Percentiles rank a stretch among this genome's conserved stretches.
Conservation (phyloP, 177 flowering plant genomes). For the Vitis hybrid region DNA sequence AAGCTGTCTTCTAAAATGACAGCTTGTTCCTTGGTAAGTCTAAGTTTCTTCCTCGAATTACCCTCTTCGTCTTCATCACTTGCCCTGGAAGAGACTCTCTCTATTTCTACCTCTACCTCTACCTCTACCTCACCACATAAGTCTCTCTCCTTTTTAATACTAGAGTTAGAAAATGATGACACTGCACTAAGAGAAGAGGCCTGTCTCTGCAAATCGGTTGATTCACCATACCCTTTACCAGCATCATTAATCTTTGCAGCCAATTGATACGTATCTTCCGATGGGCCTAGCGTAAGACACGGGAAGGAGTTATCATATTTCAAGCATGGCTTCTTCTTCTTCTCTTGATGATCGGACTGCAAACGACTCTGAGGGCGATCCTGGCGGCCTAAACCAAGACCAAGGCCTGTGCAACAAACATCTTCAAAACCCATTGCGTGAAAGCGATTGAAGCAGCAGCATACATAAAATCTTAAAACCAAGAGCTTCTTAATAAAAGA, state of each 20-base stretch:
- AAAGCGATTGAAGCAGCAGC: not conserved
- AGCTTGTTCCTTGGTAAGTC: conserved; percentile 36
- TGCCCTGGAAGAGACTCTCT: conserved; percentile 15
- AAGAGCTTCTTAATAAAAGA: not conserved
- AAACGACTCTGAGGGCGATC: not conserved
- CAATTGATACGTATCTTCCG: not conserved
- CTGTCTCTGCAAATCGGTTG: conserved; percentile 7
- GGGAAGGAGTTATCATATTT: conserved; percentile 21
- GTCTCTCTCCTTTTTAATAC: conserved; percentile 29
- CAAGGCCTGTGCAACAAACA: conserved; percentile 20
- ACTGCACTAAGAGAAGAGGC: conserved; percentile 20
- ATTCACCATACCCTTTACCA: not conserved
- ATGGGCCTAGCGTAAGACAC: conserved; percentile 19
- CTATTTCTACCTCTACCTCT: conserved; percentile 17
- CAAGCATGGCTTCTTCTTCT: conserved; percentile 10
- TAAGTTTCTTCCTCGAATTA: conserved; percentile 35
- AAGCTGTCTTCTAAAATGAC: conserved; percentile 36
- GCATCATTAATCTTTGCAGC: not conserved
- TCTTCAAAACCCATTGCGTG: conserved; percentile 17
- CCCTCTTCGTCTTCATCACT: conserved; percentile 25
- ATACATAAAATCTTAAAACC: not conserved
- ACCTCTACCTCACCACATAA: conserved; percentile 16
- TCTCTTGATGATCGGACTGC: conserved; percentile 5
- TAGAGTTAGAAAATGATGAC: conserved; percentile 24
- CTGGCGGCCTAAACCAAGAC: conserved; percentile 13